Base-by-base conservation (phyloP, 129 eudicot species). In the Flaveria robusta region DNA sequence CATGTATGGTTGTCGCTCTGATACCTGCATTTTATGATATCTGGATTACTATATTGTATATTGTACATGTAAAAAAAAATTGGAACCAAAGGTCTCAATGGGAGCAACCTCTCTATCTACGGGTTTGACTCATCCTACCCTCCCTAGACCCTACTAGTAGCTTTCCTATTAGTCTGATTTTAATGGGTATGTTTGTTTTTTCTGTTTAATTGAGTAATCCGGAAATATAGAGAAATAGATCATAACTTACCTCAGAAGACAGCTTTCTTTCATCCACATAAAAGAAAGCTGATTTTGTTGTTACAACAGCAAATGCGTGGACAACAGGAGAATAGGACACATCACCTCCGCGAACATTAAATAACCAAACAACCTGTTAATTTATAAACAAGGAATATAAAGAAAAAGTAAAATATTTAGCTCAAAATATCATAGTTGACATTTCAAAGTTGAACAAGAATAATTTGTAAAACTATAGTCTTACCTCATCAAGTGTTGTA, bases 271-370 rank as follows among this genome's bases (percentile, higher is more conserved):
- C 85, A 83, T 95, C 99, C 37, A 91, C 99, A 80, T 95, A 95
- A 54, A 95, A 83, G 86, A 89, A 95, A 65, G 99, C 96, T 5
- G 92, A 88, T 26, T 64, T 60, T 52, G 74, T 79, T 20, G 99
- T 95, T 50, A 95, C 96, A 42, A 95, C 79, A 62, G 96, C 99
- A 86, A 77, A 95, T 34, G 99, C 88, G 82, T 95, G 97, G 75
- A 95, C 97, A 81, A 95, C 97, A 14, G 99, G 99, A 80, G 87
- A 87, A 78, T 91, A 91, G 4, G 97, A 77, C 64, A 95, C 97
- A 74, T 95, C 99, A 86, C 77, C 71, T 15, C 99, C 99, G 66
- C 99, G 97, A 22, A 95, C 71, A 50, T 95, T 95, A 74, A 75
- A 95, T 73, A 95, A 74, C 99, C 99, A 95, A 41, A 94, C 99